Evolutionary conservation across 2,329 filamentous ascomycete species (phyloP).

Genomic region (Domatiomyces catenatus): DNA sequence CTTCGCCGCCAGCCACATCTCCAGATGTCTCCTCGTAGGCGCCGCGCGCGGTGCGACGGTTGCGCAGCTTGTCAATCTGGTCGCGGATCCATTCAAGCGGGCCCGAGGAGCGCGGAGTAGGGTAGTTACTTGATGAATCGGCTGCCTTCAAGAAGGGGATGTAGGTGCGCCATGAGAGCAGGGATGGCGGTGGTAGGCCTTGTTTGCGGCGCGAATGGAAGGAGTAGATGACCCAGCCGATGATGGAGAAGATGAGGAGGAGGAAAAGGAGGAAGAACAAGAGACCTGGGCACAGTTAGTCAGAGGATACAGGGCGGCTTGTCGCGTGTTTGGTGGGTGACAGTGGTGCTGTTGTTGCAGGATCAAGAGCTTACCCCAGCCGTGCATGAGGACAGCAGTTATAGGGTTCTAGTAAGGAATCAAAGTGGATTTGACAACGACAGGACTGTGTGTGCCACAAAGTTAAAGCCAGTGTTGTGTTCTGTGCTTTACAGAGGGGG

Average conservation of each 20-base stretch:
- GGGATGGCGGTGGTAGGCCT: conserved; percentile 49
- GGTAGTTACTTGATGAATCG: conserved; percentile 28
- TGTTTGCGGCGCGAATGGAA: conserved; percentile 58
- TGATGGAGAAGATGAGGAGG: conserved; percentile 39
- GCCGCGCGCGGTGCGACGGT: conserved; percentile 50
- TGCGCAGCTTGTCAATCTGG: conserved; percentile 47
- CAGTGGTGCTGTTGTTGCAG: not conserved
- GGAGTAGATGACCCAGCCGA: conserved; percentile 55
- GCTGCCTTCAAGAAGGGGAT: conserved; percentile 50
- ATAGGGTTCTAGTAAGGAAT: not conserved
- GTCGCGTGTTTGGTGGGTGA: not conserved
- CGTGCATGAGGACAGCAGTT: conserved; percentile 5
- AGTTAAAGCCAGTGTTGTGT: not conserved
- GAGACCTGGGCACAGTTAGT: conserved; percentile 31
- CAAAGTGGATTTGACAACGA: not conserved
- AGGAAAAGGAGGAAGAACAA: conserved; percentile 60
- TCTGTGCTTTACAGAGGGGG: not conserved
- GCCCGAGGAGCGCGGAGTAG: conserved; percentile 43
- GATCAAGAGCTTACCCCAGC: conserved; percentile 9
- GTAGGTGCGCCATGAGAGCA: conserved; percentile 35
- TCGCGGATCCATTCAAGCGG: conserved; percentile 59
- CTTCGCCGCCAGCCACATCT: conserved; percentile 21
- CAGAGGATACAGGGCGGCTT: not conserved
- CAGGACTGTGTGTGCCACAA: not conserved
- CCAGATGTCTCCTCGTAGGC: conserved; percentile 49